Evolutionary conservation across 495 filamentous ascomycete species (phyloP).

Genomic region (Tuber microsphaerosporum): DNA sequence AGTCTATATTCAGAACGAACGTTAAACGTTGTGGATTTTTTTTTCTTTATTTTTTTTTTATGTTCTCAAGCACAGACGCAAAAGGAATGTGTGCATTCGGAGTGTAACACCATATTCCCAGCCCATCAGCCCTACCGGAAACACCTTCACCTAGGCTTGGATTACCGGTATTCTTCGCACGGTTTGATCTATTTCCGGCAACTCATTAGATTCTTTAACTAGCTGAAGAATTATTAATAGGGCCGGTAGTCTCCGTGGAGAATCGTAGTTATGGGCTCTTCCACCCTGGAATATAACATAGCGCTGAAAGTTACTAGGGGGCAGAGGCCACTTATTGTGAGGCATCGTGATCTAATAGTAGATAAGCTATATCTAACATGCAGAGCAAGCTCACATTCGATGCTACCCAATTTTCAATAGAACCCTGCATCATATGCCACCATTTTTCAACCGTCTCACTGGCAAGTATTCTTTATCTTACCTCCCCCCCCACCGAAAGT

Average conservation of each 20-base stretch:
- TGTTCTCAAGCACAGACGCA: background rate
- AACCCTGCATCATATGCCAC: background rate
- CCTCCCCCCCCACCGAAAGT: background rate
- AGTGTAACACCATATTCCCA: background rate
- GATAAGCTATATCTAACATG: background rate
- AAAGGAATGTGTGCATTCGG: background rate
- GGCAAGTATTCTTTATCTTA: background rate
- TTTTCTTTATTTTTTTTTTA: background rate
- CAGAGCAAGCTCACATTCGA: background rate
- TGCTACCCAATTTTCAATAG: background rate
- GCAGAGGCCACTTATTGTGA: background rate
- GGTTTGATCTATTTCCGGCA: background rate
- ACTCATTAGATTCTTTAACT: too few relatives aligned
- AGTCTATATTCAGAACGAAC: background rate
- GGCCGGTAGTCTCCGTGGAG: too few relatives aligned
- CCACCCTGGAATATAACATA: background rate
- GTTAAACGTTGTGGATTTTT: background rate
- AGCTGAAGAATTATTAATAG: background rate
- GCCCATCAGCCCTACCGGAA: background rate
- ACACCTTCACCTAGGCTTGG: background rate
- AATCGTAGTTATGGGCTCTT: background rate
- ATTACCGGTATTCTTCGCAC: background rate
- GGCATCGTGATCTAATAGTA: background rate
- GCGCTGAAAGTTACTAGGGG: background rate
- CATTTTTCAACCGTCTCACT: background rate